Evolutionary conservation across 2,329 filamentous ascomycete genomes (phyloP).

Genomic region (Penicillium sp.): DNA sequence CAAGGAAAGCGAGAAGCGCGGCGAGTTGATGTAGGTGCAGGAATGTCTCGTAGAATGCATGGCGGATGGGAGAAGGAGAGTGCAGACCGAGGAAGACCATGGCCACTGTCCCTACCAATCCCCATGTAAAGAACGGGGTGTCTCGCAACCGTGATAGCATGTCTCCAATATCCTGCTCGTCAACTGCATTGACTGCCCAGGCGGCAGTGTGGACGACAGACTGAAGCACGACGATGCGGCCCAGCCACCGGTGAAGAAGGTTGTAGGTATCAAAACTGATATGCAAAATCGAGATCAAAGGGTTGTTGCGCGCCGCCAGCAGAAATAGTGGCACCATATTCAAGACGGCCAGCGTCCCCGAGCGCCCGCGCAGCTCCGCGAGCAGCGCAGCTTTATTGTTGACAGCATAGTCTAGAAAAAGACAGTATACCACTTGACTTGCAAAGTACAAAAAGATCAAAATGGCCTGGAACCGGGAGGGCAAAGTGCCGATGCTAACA

Average conservation of each 20-base stretch:
- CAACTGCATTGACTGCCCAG: conserved; percentile 75
- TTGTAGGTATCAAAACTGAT: conserved; percentile 98
- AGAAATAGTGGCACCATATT: conserved; percentile 94
- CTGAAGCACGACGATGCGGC: conserved; percentile 75
- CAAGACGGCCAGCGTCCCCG: conserved; percentile 80
- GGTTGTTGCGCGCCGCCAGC: conserved; percentile 91
- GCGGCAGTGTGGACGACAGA: conserved; percentile 72
- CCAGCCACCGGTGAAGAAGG: conserved; percentile 82
- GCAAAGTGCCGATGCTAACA: conserved; percentile 76
- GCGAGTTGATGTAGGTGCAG: conserved; percentile 55
- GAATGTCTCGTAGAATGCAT: conserved; percentile 97
- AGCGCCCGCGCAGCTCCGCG: conserved; percentile 83
- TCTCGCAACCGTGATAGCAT: conserved; percentile 42
- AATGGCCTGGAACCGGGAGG: conserved; percentile 76
- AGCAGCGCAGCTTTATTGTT: conserved; percentile 63
- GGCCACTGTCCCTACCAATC: conserved; percentile 51
- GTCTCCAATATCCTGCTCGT: conserved; percentile 40
- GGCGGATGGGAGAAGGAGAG: conserved; percentile 72
- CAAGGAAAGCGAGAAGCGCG: conserved; percentile 51
- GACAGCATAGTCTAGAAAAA: conserved; percentile 50
- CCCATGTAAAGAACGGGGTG: conserved; percentile 53
- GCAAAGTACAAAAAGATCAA: conserved; percentile 71
- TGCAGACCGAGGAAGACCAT: conserved; percentile 52
- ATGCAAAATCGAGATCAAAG: conserved; percentile 77
- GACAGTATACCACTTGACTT: conserved; percentile 78